Conservation (phyloP, 2,329 filamentous ascomycete species). For the Fusarium bulbicola region DNA sequence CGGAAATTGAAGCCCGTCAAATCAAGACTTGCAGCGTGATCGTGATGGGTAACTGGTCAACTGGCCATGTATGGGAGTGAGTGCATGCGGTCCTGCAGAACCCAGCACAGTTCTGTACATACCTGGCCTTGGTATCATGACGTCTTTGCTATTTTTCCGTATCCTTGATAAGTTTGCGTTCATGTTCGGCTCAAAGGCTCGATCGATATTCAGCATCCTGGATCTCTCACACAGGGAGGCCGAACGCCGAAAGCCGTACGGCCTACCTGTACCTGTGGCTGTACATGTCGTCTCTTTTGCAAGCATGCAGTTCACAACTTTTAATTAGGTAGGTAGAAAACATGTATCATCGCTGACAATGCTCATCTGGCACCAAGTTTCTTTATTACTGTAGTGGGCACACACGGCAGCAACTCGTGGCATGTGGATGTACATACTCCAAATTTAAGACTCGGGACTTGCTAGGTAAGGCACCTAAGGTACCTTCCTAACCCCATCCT, state of each 20-base stretch:
- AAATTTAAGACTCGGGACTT: background rate
- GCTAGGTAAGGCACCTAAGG: background rate
- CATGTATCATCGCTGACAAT: background rate
- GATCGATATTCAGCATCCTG: background rate
- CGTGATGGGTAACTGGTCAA: slow-evolving; percentile 21
- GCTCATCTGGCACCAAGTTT: background rate
- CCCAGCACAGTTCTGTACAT: background rate
- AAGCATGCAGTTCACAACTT: background rate
- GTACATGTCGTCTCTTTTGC: background rate
- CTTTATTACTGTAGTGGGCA: background rate
- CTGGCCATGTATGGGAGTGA: background rate
- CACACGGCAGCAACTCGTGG: background rate
- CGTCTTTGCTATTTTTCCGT: slow-evolving; percentile 18
- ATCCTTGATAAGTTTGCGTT: background rate
- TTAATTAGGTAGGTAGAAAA: background rate
- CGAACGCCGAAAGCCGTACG: slow-evolving; percentile 52
- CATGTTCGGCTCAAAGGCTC: slow-evolving; percentile 40
- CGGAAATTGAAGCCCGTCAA: background rate
- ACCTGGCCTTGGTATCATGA: slow-evolving; percentile 4
- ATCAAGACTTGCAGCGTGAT: slow-evolving; percentile 25
- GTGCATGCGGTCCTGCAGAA: background rate
- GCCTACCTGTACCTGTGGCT: too few relatives aligned
- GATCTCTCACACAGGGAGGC: slow-evolving; percentile 51
- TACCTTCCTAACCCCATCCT: background rate
- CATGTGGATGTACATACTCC: background rate